phyloP scores from a whole-genome alignment of 805 yeast genomes.

The Candida silvicultrix region DNA sequence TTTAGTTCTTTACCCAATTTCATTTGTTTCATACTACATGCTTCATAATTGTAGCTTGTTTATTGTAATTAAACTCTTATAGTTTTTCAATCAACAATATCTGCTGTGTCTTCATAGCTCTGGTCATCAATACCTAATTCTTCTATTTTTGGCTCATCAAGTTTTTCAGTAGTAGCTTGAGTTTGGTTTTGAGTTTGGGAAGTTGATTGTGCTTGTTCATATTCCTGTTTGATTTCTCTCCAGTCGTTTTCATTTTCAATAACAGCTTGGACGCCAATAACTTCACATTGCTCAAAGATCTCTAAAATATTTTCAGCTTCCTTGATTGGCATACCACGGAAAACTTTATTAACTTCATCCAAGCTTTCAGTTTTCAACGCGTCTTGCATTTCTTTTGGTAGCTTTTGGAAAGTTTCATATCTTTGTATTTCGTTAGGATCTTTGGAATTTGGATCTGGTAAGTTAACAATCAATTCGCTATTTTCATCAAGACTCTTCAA shows the following conservation, averaged over 20 bases:
- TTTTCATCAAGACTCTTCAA: conserved; percentile 82
- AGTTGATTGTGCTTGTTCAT: conserved; percentile 19
- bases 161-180: conserved; percentile 3
- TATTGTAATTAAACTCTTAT: not conserved
- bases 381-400: conserved; percentile 57
- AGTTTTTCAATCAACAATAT: conserved; percentile 30
- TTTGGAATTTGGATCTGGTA: conserved; percentile 51
- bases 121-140: conserved; percentile 12
- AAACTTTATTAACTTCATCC: conserved; percentile 78
- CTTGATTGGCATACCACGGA: conserved; percentile 62
- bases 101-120: conserved; percentile 24
- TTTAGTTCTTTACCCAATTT: no score
- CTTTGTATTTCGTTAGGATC: conserved; percentile 35
- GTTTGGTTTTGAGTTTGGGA: conserved; percentile 7
- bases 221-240: conserved; percentile 44
- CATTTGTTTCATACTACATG: no score
- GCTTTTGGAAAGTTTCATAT: conserved; percentile 49
- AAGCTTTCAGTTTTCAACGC: conserved; percentile 71
- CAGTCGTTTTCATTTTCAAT: conserved; percentile 71
- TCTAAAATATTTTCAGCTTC: conserved; percentile 79
- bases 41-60: not conserved
- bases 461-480: conserved; percentile 61
- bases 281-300: conserved; percentile 71
- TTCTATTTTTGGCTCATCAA: conserved; percentile 8
- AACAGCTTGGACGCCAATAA: conserved; percentile 74